These are phyloP conservation scores for Boletus insuetus DNA, from an alignment of 768 basidiomycete species.

Conservation along the genomic window DNA sequence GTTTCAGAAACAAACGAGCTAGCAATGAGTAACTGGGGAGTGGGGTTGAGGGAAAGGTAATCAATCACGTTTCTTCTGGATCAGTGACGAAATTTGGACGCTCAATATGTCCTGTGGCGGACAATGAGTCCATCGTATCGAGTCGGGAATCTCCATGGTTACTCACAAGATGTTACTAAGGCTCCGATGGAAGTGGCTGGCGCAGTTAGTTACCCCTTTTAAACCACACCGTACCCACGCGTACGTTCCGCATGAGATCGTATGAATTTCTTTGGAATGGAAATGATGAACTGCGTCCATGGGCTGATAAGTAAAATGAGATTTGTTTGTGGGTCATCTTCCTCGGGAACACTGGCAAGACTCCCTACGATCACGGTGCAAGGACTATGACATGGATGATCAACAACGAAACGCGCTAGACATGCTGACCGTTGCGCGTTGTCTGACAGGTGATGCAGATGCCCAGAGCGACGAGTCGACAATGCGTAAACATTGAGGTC, in stretches of 20 bases:
- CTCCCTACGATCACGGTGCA: neutral
- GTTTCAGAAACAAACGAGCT: conserved; percentile 37
- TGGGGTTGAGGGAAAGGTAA: too few species aligned
- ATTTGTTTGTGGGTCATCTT: neutral
- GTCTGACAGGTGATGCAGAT: neutral
- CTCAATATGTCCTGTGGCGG: conserved; percentile 24
- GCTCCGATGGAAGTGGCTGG: conserved; percentile 54
- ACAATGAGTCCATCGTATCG: neutral
- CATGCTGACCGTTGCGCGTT: neutral
- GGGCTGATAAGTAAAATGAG: conserved; percentile 1
- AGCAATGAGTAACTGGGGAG: too few species aligned
- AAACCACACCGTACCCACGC: neutral
- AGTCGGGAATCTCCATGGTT: neutral
- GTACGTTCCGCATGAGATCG: too few species aligned
- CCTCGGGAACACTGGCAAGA: neutral
- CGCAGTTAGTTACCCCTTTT: conserved; percentile 10
- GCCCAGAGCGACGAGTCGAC: neutral
- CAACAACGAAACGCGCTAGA: neutral
- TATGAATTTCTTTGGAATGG: neutral
- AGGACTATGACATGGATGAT: neutral
- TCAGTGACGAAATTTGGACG: conserved; percentile 53
- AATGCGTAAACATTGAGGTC: conserved; percentile 10
- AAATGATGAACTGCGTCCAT: neutral
- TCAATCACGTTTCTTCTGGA: conserved; percentile 33
- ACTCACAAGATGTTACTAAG: conserved; percentile 12